These are phyloP conservation scores for Vitellaria paradoxa DNA, from an alignment of 179 eudicot species.

Conservation along the genomic window DNA sequence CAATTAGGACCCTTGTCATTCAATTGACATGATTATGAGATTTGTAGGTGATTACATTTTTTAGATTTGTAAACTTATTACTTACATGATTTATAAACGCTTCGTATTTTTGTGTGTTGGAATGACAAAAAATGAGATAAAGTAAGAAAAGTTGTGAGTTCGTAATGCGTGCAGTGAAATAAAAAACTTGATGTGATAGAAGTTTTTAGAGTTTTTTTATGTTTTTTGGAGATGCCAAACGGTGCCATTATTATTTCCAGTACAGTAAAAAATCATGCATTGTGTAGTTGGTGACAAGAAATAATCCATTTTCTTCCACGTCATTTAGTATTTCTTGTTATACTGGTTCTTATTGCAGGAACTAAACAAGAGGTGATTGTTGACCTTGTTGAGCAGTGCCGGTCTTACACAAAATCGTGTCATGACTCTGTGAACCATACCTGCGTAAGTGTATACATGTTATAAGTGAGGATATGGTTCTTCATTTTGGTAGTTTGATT, in stretches of 20 bases:
- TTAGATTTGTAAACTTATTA: not conserved
- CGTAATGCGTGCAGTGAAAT: too few relatives aligned
- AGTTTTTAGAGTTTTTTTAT: too few relatives aligned
- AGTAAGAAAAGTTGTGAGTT: too few relatives aligned
- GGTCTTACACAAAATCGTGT: conserved; percentile 84
- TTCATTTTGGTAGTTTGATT: too few relatives aligned
- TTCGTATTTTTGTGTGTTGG: too few relatives aligned
- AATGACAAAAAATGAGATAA: too few relatives aligned
- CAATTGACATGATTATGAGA: not conserved
- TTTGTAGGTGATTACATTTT: not conserved
- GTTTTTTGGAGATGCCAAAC: too few relatives aligned
- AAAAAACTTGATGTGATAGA: too few relatives aligned
- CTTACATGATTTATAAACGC: not conserved
- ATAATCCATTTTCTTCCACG: not conserved
- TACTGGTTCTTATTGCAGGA: conserved; percentile 41
- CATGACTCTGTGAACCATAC: conserved; percentile 68
- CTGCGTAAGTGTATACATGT: conserved; percentile 44
- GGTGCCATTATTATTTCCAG: too few relatives aligned
- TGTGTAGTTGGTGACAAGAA: conserved; percentile 8
- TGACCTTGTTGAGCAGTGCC: conserved; percentile 95
- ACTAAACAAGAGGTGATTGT: conserved; percentile 76
- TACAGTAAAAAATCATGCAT: not conserved
- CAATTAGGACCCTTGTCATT: not conserved
- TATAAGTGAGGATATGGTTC: not conserved
- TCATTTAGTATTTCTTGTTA: not conserved